Base-by-base conservation (phyloP, 306 rosid species). In the Fragaria ananassa region DNA sequence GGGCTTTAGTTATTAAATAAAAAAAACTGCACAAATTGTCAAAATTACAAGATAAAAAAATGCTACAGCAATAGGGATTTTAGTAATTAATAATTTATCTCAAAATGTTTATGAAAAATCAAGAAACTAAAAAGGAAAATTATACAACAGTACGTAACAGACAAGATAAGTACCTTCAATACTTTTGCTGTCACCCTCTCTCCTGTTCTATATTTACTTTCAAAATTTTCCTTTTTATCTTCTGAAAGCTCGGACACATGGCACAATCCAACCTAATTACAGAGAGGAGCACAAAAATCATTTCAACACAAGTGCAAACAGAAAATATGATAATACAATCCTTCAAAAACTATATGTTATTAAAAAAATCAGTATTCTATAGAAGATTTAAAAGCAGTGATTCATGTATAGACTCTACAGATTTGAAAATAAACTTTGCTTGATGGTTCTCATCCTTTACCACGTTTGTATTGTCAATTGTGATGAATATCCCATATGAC, bases 211-310 rank as follows among this genome's bases (percentile, higher is more conserved):
- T 85, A 95, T 65, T 85, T 85, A 12, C 83, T 80, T 77, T 90
- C 93, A 68, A 92, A 74, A 79, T 73, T 85, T 49, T 90, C 91
- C 61, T 86, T 46, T 63, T 44, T 86, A 76, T 86, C 78, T 79
- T 88, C 97, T 64, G 97, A 87, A 86, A 95, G 80, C 87, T 95
- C 97, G 18, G 97, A 92, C 18, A 84, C 41, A 71, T 95, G 99
- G 88, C 99, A 95, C 74, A 90, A 78, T 61, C 99, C 99, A 82
- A 92, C 97, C 98, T 94, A 81, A 69, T 72, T 13, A 75, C 76
- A 69, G 31, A 79, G 78, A 56, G 10, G 58, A 60, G 45, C 12
- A 63, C 4, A 53, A 34, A 65, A 70, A 14, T 18, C 31, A 29
- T 25, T 41, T 64, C 37, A 53, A 41, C 35, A 0, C 29, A 18